Evolutionary conservation across 495 filamentous ascomycete genomes (phyloP), one percentile per base, ranked within the genome.

Genomic region (Penicillium longicatenatum): DNA sequence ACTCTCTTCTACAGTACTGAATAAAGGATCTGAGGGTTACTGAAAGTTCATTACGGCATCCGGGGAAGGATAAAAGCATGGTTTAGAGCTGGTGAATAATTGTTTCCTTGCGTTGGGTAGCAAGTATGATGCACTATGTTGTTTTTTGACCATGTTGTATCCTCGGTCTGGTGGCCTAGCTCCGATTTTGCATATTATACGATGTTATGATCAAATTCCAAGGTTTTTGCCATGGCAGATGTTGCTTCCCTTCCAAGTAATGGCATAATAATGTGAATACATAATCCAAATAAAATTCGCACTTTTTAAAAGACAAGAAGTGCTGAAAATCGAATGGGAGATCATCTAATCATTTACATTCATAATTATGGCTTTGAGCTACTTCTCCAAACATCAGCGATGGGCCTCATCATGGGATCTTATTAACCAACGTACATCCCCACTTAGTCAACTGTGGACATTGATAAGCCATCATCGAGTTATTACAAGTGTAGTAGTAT

Each of bases 1-100:
- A 75, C 84, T 50, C 85, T 98, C 47, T 92, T 92, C 66, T 92
- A 92, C 65, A 83, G 84, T 59, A 76, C 35, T 14, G 50, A 42
- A 16, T 52, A 29, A 52, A 48, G 16, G 3, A 17, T 30, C 9
- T 31, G 45, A 30, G 30, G 31, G 6, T 2, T 35, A 3, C 12
- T 35, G 31, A 35, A 35, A 35, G 12, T 2, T 33, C 6, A 2
- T 26, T 26, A 26, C 26, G 26, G 26, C 26, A 26, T 26, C 26
- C 16, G 21, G 12, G 4, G 20, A 46, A 46, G 14, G 22, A 26
- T 22, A 46, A 45, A 45, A 45, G n/a, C 10, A 6, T 14, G 21
- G 17, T 29, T n/a, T 30, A 8, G 24, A 48, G 4, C 14, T 48
- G 45, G 14, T 19, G 16, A 4, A 48, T 30, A 19, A 16, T 14